A percentile compares a stretch with the other conserved stretches of the same genome.
phyloP scores from a whole-genome alignment of 306 rosid species.

The Mimosa pudica region DNA sequence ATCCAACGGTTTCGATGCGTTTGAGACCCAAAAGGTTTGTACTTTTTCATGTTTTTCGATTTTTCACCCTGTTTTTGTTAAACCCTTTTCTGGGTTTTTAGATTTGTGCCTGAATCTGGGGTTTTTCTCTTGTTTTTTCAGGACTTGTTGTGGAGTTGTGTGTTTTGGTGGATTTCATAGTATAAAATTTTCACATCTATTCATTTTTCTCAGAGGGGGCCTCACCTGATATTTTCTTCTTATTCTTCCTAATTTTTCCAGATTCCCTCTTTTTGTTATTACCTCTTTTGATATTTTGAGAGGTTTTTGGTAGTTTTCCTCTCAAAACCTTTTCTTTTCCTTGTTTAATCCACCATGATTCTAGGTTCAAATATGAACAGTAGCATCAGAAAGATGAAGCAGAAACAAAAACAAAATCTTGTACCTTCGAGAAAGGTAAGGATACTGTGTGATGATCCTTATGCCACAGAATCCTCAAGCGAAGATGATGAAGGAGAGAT shows the following conservation, averaged over 20 bases:
- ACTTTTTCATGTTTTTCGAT: neutral
- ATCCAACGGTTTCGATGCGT: constrained; percentile 68
- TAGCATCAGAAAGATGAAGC: constrained; percentile 31
- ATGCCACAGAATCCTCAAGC: constrained; percentile 79
- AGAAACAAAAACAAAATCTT: neutral
- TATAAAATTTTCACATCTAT: constrained; percentile 48
- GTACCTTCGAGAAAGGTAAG: constrained; percentile 51
- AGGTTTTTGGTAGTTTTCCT: constrained; percentile 38
- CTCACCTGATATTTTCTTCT: constrained; percentile 48
- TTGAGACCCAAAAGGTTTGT: constrained; percentile 65
- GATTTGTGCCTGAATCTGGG: constrained; percentile 9
- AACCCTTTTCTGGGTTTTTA: neutral
- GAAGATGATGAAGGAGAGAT: constrained; percentile 54
- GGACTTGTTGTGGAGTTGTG: constrained; percentile 67
- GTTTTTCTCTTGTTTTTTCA: constrained; percentile 30
- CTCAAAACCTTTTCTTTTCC: neutral
- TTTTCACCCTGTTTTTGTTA: neutral
- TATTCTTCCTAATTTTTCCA: neutral
- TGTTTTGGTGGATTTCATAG: constrained; percentile 57
- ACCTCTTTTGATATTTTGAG: constrained; percentile 29
- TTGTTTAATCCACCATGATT: constrained; percentile 27
- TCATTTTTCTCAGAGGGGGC: constrained; percentile 70
- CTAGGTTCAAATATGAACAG: neutral
- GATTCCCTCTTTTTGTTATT: neutral
- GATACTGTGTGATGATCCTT: constrained; percentile 63